Percentiles rank a stretch among this genome's conserved stretches.
These are phyloP conservation scores for Orbilia blumenaviensis DNA, from an alignment of 2,329 filamentous ascomycete genomes.

Conservation along the genomic window DNA sequence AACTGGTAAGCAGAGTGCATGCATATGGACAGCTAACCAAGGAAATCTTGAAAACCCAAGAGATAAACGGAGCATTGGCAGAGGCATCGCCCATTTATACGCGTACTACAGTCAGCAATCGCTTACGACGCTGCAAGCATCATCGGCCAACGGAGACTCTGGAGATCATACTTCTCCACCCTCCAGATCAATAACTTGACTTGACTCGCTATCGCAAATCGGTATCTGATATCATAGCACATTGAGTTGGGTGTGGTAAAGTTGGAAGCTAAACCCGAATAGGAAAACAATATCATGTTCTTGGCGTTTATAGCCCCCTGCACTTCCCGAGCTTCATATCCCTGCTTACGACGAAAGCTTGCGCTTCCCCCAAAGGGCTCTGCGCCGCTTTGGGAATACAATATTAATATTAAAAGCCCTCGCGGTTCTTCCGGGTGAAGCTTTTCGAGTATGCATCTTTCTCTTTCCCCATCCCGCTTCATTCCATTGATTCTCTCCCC, in stretches of 20 bases:
- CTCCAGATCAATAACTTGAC: too few relatives aligned
- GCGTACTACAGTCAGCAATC: background rate
- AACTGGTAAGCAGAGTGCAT: background rate
- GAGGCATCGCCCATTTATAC: constrained; percentile 16
- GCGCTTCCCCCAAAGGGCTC: constrained; percentile 15
- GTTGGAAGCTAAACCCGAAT: constrained; percentile 14
- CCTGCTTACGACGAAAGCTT: too few relatives aligned
- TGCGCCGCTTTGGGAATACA: constrained; percentile 31
- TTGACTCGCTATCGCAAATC: too few relatives aligned
- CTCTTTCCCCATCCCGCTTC: background rate
- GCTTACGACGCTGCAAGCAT: background rate
- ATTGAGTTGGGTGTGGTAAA: constrained; percentile 14
- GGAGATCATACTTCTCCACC: background rate
- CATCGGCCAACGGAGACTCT: background rate
- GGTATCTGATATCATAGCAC: too few relatives aligned
- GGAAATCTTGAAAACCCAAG: background rate
- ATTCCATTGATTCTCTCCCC: background rate
- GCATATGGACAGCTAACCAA: background rate
- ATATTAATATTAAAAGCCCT: constrained; percentile 33
- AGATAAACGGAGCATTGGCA: constrained; percentile 4
- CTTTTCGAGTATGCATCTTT: background rate
- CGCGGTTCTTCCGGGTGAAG: background rate
- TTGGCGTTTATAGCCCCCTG: constrained; percentile 20
- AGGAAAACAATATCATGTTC: constrained; percentile 47
- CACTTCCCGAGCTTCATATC: too few relatives aligned